Base-by-base conservation (phyloP, 768 basidiomycete genomes). In the Suillus brevipes region DNA sequence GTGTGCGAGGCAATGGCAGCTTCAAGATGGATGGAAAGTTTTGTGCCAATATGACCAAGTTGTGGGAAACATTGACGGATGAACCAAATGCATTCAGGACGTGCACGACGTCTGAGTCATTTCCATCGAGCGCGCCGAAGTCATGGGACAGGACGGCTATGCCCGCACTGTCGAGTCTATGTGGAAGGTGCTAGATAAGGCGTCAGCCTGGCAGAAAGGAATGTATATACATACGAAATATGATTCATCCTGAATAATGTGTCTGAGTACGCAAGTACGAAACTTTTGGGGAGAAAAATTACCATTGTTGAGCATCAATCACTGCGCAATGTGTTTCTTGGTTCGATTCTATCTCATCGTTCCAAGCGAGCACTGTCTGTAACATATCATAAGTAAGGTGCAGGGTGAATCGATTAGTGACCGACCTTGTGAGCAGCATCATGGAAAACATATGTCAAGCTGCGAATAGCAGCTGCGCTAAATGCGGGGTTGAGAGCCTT, bases 401-500 rank as follows among this genome's bases (percentile, higher is more conserved):
- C 5, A 13, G 58, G 25, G 25, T 28, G 40, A 10, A 18, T 49
- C 18, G 2, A 28, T 28, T 7, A 42, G 25, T 28, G 58, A 42
- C 50, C 4, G 14, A 83, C 85, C 79, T 84, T 84, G 69, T 86
- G 82, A 1, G 79, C 78, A 0, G 83, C 80, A 65, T 86, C 84
- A 63, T 79, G 84, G 71, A 86, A 86, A 3, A 85, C 78, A 2
- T 77, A 69, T 0, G 79, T 82, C 9, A 85, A 69, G 36, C 72
- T 78, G 20, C 84, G 79, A 52, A 87, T 82, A 1, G 83, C 81
- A 1, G 82, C 78, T 66, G 81, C 84, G 69, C 80, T 84, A 70
- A 87, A 87, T 0, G 84, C 84, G 2, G 84, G 83, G 0, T 82
- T 79, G 10, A 85, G 69, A 0, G 82, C 79, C 65, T 83, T 85